Base-by-base conservation (phyloP, 371 early-diverging fungal species). In the Batkoa obscura region DNA sequence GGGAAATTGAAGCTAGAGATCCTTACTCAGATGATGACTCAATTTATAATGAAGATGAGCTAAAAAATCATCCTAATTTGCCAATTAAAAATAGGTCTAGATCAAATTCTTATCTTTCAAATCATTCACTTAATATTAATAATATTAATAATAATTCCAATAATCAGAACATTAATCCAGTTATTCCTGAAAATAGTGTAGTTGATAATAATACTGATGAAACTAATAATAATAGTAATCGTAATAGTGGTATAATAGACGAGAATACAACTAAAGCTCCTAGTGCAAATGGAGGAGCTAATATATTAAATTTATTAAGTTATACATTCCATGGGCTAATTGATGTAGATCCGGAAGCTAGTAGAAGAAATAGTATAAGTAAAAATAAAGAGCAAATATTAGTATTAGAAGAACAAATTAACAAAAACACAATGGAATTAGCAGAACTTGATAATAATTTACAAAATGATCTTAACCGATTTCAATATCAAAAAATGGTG, bases 291-390 rank as follows among this genome's bases (percentile, higher is more conserved):
- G 65, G 66, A 47, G 67, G 70, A n/a, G 68, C 77, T 36, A 55
- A 75, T 30, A 66, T 79, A 33, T 73, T 82, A 51, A 79, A 71
- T 64, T 72, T 79, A 4, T 64, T 82, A 1, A 80, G 86, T 2
- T 78, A 84, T 56, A 81, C 84, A 3, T 64, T 86, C 17, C 83
- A 86, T 60, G 87, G 90, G 0, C 78, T 96, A 50, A 87, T 93
- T 62, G 96, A 94, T 69, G 89, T 88, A 4, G 92, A 96, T 63
- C 94, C 94, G 0, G 90, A 88, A 54, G 80, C 82, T 13, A 84
- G 90, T 30, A 80, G 94, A 15, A 83, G 90, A 42, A 83, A 81
- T 63, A 83, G 83, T 57, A 89, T 96, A 49, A 85, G 86, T 5
- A 86, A 80, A 58, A 84, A 90, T 3, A 76, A 80, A n/a, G 94